phyloP scores from a whole-genome alignment of 176 grass and related monocot species.

The Aegilops speltoides region DNA sequence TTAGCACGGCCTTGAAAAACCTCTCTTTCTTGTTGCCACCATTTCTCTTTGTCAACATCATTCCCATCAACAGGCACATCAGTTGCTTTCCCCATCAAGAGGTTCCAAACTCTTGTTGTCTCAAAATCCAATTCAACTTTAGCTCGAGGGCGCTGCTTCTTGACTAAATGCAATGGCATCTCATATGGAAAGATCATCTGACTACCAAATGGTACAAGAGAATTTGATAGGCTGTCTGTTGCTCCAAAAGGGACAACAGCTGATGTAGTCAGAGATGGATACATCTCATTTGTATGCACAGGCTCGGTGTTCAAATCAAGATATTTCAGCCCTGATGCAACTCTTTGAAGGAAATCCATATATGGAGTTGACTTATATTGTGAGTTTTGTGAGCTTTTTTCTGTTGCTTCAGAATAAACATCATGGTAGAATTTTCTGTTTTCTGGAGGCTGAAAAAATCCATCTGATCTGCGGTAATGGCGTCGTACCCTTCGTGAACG shows the following conservation, averaged over 20 bases:
- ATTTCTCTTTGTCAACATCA: conserved; percentile 52
- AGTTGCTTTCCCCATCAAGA: conserved; percentile 61
- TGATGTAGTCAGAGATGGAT: conserved; percentile 23
- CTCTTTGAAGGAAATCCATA: conserved; percentile 34
- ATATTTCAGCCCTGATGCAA: conserved; percentile 39
- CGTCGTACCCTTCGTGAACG: conserved; percentile 39
- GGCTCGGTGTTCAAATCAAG: conserved; percentile 46
- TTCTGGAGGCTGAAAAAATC: background rate
- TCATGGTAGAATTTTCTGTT: conserved; percentile 11
- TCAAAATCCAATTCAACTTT: conserved; percentile 78
- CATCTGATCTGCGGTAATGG: conserved; percentile 19
- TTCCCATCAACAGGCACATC: conserved; percentile 44
- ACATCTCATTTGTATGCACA: conserved; percentile 33
- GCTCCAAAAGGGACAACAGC: conserved; percentile 24
- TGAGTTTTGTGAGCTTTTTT: conserved; percentile 29
- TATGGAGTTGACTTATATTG: conserved; percentile 43
- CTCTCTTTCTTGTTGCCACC: conserved; percentile 71
- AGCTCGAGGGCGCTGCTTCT: conserved; percentile 52
- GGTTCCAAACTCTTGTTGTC: conserved; percentile 73
- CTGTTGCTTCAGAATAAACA: conserved; percentile 23
- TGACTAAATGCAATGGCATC: conserved; percentile 31
- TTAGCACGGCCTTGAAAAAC: conserved; percentile 63
- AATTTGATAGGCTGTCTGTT: conserved; percentile 32
- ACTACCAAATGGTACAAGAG: conserved; percentile 41
- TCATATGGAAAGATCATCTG: conserved; percentile 43